phyloP scores from a whole-genome alignment of 805 yeast genomes.

The Wickerhamiella spandovensis region DNA sequence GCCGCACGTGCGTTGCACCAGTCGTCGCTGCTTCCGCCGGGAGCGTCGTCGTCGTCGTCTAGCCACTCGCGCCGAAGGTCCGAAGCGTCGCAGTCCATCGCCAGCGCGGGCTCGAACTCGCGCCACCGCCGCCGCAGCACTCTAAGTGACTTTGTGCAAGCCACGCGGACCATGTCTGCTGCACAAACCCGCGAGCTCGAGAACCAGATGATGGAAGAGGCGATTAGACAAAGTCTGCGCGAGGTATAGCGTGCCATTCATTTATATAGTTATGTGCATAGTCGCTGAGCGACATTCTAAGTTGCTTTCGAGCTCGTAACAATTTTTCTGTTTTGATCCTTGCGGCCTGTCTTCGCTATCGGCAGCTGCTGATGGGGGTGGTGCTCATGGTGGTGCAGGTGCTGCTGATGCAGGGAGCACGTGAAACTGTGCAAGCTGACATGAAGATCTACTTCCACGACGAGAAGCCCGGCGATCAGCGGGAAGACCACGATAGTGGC shows the following conservation, averaged over 20 bases:
- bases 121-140: constrained; percentile 2
- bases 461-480: constrained; percentile 15
- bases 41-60: not conserved
- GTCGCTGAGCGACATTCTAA: not conserved
- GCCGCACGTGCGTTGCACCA: constrained; percentile 92
- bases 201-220: constrained; percentile 17
- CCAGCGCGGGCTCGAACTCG: not conserved
- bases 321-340: too few species aligned
- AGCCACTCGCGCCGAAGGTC: not conserved
- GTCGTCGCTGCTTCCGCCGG: constrained; percentile 47
- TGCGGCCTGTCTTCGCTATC: too few species aligned
- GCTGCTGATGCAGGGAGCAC: not conserved
- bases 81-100: not conserved
- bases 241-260: not conserved
- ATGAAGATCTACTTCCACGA: constrained; percentile 19
- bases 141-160: constrained; percentile 6
- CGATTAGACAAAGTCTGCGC: constrained; percentile 15
- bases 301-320: too few species aligned
- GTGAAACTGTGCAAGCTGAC: not conserved
- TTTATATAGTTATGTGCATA: not conserved
- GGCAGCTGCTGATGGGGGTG: too few species aligned
- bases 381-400: too few species aligned
- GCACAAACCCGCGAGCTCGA: constrained; percentile 16
- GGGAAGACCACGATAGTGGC: constrained; percentile 36
- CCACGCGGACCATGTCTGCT: constrained; percentile 10